Conservation (phyloP, 192 early-diverging fungal genomes). For the Haplosporangium gracile region DNA sequence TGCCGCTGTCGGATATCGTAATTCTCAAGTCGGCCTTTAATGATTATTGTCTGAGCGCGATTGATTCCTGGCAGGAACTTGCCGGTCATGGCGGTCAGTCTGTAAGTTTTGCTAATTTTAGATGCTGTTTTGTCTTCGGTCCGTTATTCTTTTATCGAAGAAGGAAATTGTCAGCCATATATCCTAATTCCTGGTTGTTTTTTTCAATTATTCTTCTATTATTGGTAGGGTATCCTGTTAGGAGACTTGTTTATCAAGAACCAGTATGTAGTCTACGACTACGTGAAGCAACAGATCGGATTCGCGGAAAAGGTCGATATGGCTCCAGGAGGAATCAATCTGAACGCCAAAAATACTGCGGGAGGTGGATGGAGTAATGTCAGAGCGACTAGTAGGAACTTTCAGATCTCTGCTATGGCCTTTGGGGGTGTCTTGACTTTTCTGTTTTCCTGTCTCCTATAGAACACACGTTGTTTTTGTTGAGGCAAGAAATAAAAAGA, state of each 20-base stretch:
- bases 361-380: not conserved
- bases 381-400: not conserved
- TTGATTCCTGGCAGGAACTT: constrained; percentile 50
- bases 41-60: constrained; percentile 40
- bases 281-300: constrained; percentile 28
- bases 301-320: constrained; percentile 39
- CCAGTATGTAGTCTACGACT: constrained; percentile 53
- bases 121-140: not conserved
- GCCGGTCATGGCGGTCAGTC: constrained; percentile 48
- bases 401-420: not conserved
- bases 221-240: constrained; percentile 39
- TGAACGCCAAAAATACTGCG: constrained; percentile 26
- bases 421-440: not conserved
- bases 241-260: constrained; percentile 56
- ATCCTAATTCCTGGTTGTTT: not conserved
- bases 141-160: not conserved
- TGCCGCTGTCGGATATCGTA: constrained; percentile 52
- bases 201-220: not conserved
- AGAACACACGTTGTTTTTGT: not conserved
- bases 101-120: constrained; percentile 16
- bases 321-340: constrained; percentile 32
- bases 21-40: constrained; percentile 46
- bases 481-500: not conserved
- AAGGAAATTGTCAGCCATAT: not conserved
- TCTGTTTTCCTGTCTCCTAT: not conserved